phyloP scores from a whole-genome alignment of 139 green algal species.

The Volvox reticuliferus region DNA sequence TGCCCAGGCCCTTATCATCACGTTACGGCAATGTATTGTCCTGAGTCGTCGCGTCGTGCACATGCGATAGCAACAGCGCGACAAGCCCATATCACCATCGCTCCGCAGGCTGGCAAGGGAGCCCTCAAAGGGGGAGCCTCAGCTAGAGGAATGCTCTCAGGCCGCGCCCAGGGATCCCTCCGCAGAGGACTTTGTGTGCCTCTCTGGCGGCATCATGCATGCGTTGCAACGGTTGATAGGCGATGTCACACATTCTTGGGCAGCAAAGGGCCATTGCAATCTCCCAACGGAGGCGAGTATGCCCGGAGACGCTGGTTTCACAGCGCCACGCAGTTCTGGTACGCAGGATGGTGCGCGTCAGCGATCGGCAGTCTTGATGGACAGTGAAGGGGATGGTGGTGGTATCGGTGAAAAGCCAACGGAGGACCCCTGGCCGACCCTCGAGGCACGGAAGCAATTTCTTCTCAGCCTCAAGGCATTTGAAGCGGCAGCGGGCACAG shows the following conservation, averaged over 20 bases:
- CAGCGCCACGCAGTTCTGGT: too few relatives aligned
- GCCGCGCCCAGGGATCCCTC: background rate
- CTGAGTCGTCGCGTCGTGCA: too few relatives aligned
- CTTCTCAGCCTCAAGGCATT: slow-evolving; percentile 26
- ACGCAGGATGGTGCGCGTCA: too few relatives aligned
- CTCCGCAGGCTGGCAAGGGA: background rate
- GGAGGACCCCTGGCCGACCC: slow-evolving; percentile 12
- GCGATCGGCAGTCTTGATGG: too few relatives aligned
- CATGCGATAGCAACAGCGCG: too few relatives aligned
- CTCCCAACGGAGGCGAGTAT: too few relatives aligned
- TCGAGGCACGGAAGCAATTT: background rate
- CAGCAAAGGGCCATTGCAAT: too few relatives aligned
- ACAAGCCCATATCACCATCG: too few relatives aligned
- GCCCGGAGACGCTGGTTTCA: too few relatives aligned
- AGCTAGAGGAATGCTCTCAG: background rate
- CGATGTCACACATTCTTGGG: background rate
- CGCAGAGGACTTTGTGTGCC: background rate
- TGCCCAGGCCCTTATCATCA: too few relatives aligned
- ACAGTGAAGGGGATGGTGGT: background rate
- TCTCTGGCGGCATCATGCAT: background rate
- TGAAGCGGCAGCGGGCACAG: background rate
- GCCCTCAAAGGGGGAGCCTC: too few relatives aligned
- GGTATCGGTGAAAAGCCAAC: background rate
- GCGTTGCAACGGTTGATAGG: background rate
- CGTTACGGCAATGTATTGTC: too few relatives aligned